phyloP scores from a whole-genome alignment of 164 flowering plant species.

The Chimonanthus salicifolius region DNA sequence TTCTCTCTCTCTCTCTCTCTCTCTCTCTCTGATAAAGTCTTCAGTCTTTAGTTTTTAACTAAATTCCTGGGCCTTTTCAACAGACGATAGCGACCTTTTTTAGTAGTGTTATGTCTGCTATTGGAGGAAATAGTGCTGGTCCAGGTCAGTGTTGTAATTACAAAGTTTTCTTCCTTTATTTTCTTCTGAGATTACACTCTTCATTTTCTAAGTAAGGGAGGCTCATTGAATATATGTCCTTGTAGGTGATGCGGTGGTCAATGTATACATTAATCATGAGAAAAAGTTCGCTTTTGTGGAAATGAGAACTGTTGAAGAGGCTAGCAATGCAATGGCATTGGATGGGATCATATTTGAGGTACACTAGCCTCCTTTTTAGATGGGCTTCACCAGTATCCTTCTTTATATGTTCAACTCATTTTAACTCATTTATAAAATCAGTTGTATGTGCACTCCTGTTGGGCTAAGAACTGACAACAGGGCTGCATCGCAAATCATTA shows the following conservation, averaged over 20 bases:
- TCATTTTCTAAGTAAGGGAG: neutral
- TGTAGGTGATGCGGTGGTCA: slow-evolving; percentile 85
- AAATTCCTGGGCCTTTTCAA: neutral
- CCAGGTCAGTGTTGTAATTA: slow-evolving; percentile 44
- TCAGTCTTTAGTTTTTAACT: neutral
- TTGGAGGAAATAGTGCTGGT: slow-evolving; percentile 88
- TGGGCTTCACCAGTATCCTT: slow-evolving; percentile 6
- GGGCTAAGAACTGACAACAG: neutral
- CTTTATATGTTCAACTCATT: neutral
- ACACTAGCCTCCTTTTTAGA: slow-evolving; percentile 2
- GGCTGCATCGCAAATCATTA: neutral
- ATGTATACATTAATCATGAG: slow-evolving; percentile 90
- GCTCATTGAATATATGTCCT: slow-evolving; percentile 6
- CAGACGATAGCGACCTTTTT: slow-evolving; percentile 82
- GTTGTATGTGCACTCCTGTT: neutral
- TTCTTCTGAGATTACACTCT: neutral
- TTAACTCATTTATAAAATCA: neutral
- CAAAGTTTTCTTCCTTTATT: neutral
- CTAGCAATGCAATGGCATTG: slow-evolving; percentile 87
- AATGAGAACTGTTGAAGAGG: slow-evolving; percentile 93
- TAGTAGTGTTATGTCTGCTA: slow-evolving; percentile 69
- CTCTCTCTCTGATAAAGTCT: no score
- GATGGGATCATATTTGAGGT: slow-evolving; percentile 88
- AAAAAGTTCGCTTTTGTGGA: slow-evolving; percentile 93
- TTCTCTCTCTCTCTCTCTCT: no score